A percentile compares a stretch with the other conserved stretches of the same genome.
Conservation (phyloP, 2,329 filamentous ascomycete genomes). For the Sporothrix pseudoabietina region DNA sequence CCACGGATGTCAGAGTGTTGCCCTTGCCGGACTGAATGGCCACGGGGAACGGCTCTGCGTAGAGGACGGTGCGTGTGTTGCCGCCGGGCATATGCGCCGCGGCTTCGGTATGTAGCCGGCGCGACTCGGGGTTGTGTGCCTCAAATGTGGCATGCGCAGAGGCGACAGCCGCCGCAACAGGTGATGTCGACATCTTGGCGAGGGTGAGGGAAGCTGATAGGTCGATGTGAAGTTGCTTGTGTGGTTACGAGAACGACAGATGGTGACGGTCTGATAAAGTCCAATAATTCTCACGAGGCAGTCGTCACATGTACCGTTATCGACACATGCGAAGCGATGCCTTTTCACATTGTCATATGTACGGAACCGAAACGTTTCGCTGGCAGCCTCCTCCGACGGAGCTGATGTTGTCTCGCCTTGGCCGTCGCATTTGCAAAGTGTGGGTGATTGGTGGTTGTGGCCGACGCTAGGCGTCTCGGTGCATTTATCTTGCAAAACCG, state of each 20-base stretch:
- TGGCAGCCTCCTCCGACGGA: background rate
- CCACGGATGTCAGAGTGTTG: slow-evolving; percentile 38
- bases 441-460: slow-evolving; percentile 1
- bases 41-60: slow-evolving; percentile 44
- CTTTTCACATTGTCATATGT: background rate
- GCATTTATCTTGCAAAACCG: background rate
- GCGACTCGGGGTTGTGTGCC: slow-evolving; percentile 28
- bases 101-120: slow-evolving; percentile 27
- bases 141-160: slow-evolving; percentile 28
- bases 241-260: background rate
- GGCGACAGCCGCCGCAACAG: slow-evolving; percentile 25
- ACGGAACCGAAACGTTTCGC: background rate
- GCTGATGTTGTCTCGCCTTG: background rate
- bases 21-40: slow-evolving; percentile 39
- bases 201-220: background rate
- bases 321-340: background rate
- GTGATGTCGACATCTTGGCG: slow-evolving; percentile 16
- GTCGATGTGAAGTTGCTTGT: background rate
- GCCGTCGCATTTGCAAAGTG: background rate
- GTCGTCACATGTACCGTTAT: background rate
- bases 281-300: background rate
- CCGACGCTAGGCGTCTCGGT: slow-evolving; percentile 18
- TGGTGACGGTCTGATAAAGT: background rate
- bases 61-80: slow-evolving; percentile 50
- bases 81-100: slow-evolving; percentile 39